Percentiles rank a stretch among this genome's conserved stretches.
Evolutionary conservation across 2,329 filamentous ascomycete genomes (phyloP).

Genomic region (Thielaviopsis ethacetica): DNA sequence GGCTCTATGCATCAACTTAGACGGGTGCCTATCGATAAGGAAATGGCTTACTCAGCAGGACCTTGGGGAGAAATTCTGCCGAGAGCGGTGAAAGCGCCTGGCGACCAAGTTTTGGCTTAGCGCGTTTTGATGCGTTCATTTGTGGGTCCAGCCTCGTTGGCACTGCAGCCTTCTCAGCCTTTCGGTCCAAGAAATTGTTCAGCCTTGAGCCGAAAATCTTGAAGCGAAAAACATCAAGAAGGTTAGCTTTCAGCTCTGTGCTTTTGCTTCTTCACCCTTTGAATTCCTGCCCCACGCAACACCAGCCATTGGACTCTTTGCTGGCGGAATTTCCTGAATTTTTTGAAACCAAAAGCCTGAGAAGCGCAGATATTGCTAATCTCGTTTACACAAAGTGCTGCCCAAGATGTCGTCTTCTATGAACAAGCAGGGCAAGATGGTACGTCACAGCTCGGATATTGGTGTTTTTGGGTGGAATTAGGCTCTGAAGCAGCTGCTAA

Average conservation of each 20-base stretch:
- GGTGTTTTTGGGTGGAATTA: not conserved
- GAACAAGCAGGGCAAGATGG: conserved; percentile 99
- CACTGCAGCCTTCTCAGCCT: conserved; percentile 11
- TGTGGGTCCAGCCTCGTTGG: conserved; percentile 7
- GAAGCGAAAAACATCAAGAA: conserved; percentile 6
- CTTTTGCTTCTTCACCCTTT: not conserved
- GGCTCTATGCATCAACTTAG: not conserved
- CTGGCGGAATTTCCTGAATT: not conserved
- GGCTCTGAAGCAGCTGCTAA: not conserved
- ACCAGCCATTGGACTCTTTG: not conserved
- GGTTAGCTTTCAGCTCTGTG: conserved; percentile 3
- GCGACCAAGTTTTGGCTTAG: not conserved
- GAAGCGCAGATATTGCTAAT: not conserved
- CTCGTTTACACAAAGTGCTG: not conserved
- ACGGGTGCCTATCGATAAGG: conserved; percentile 4
- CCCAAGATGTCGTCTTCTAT: conserved; percentile 32
- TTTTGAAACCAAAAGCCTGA: not conserved
- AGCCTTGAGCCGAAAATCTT: conserved; percentile 12
- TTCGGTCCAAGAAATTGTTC: not conserved
- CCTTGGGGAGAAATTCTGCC: not conserved
- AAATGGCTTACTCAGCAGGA: not conserved
- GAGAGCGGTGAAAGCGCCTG: not conserved
- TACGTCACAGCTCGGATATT: conserved; percentile 35
- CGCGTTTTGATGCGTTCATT: not conserved
- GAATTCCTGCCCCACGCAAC: not conserved